A percentile compares a stretch with the other conserved stretches of the same genome.
Evolutionary conservation across 139 green algal species (phyloP).

Genomic region (Asterochloris sp.): DNA sequence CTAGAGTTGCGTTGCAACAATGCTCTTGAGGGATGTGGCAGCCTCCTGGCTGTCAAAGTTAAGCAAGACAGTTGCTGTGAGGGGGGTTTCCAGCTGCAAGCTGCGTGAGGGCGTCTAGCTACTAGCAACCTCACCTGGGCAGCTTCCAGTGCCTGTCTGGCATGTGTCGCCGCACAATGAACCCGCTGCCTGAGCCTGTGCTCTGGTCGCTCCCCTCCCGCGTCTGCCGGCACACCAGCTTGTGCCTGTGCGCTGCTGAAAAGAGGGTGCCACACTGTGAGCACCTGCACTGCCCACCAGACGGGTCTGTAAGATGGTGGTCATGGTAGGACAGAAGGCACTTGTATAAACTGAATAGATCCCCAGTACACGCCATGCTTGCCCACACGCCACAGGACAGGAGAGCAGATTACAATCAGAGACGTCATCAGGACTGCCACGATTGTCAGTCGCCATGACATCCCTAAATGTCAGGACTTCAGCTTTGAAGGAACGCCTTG

Average conservation of each 20-base stretch:
- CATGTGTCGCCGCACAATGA: neutral
- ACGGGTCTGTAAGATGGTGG: neutral
- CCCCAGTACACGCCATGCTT: neutral
- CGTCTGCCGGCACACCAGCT: neutral
- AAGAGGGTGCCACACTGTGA: conserved; percentile 5
- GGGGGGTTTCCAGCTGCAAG: too few relatives aligned
- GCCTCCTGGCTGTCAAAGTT: neutral
- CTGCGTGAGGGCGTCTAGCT: neutral
- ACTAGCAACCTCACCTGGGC: neutral
- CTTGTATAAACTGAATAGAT: neutral
- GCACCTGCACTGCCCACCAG: neutral
- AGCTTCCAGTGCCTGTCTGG: conserved; percentile 11
- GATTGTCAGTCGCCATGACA: too few relatives aligned
- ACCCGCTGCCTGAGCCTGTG: neutral
- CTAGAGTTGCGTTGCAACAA: neutral
- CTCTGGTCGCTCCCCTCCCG: neutral
- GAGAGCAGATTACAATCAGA: neutral
- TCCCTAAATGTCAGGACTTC: too few relatives aligned
- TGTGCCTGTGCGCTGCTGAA: conserved; percentile 3
- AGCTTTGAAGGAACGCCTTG: too few relatives aligned
- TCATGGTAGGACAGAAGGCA: neutral
- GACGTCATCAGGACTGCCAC: neutral
- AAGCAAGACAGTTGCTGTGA: neutral
- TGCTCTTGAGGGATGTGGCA: neutral
- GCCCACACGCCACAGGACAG: neutral